A percentile compares a stretch with the other conserved stretches of the same genome.
phyloP scores from a whole-genome alignment of 495 filamentous ascomycete genomes.

The Neurospora tetraspora region DNA sequence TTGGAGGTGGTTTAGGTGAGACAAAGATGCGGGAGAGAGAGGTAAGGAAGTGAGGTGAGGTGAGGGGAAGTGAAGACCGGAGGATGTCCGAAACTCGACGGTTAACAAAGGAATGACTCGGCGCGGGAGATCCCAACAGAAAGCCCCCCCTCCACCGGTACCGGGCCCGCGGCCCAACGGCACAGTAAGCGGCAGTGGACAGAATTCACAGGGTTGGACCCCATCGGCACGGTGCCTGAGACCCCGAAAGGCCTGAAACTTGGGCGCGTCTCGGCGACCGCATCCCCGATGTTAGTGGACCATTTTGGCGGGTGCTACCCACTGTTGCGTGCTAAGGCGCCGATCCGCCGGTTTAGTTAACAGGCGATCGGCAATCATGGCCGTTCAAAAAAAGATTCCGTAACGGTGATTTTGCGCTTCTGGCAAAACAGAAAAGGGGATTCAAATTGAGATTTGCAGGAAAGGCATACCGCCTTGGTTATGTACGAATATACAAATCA shows the following conservation, averaged over 20 bases:
- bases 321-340: not conserved
- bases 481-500: too few species aligned
- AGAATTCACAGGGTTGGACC: not conserved
- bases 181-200: not conserved
- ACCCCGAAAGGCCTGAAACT: not conserved
- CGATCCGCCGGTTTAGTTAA: not conserved
- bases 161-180: not conserved
- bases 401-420: too few species aligned
- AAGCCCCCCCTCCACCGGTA: not conserved
- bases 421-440: too few species aligned
- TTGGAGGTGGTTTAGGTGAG: not conserved
- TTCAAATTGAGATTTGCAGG: too few species aligned
- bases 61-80: not conserved
- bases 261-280: not conserved
- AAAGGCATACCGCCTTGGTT: too few species aligned
- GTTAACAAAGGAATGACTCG: not conserved
- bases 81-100: not conserved
- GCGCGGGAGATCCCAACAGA: not conserved
- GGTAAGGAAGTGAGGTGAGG: not conserved
- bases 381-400: not conserved
- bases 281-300: not conserved
- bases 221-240: not conserved
- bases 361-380: not conserved
- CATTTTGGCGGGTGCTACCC: not conserved
- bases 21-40: not conserved